Percentiles rank a stretch among this genome's conserved stretches.
These are phyloP conservation scores for Vigna mungo DNA, from an alignment of 306 rosid species.

Conservation along the genomic window DNA sequence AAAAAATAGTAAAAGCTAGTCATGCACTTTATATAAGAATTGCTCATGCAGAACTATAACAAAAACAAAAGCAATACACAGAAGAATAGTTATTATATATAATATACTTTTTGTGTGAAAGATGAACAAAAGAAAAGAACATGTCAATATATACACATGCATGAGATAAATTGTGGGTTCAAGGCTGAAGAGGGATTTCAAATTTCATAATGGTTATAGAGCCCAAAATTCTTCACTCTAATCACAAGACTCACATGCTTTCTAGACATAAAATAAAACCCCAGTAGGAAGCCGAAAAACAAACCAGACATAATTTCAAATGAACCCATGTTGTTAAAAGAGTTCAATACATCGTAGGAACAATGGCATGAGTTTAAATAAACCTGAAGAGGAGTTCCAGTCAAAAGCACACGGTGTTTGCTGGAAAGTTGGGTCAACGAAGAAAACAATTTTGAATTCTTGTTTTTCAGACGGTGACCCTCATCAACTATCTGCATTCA, in stretches of 20 bases:
- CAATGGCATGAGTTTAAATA: constrained; percentile 38
- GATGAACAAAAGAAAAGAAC: no score
- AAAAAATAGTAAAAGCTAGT: constrained; percentile 27
- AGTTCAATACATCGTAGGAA: not conserved
- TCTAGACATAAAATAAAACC: not conserved
- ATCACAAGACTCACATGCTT: not conserved
- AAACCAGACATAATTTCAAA: constrained; percentile 10
- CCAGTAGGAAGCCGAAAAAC: not conserved
- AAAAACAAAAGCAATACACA: not conserved
- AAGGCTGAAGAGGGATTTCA: no score
- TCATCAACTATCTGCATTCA: constrained; percentile 86
- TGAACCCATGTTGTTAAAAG: not conserved
- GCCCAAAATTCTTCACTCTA: not conserved
- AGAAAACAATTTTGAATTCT: constrained; percentile 94
- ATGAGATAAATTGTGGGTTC: no score
- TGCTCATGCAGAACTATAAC: constrained; percentile 11
- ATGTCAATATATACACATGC: no score
- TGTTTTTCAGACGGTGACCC: constrained; percentile 97
- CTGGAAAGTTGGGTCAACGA: constrained; percentile 76
- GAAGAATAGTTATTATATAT: not conserved
- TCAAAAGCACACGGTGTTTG: constrained; percentile 87
- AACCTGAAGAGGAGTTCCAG: constrained; percentile 99
- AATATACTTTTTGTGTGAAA: no score
- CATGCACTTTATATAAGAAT: constrained; percentile 1
- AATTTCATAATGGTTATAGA: no score